Base-by-base conservation (phyloP, 2,329 filamentous ascomycete species). In the Cytospora schulzeri region DNA sequence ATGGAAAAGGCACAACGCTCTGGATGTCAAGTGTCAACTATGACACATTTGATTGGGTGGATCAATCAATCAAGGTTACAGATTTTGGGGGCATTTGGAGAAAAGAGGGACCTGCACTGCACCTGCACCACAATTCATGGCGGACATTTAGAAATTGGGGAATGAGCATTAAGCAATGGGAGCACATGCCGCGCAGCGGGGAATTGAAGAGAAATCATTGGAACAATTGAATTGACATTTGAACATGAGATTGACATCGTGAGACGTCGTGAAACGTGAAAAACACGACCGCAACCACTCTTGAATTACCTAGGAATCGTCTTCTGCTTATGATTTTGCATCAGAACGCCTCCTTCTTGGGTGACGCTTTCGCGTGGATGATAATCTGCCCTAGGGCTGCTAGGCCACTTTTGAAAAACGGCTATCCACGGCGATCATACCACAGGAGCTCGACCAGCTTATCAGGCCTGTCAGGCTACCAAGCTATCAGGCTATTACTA, bases 61-160 rank as follows among this genome's bases (percentile, higher is more conserved):
- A 24, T 45, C 48, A 55, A 61, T 52, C 53, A 52, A 56, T 56
- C 59, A 48, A 19, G 26, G 45, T 41, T 38, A 7, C 9, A 33
- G 33, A 19, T 55, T 55, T 33, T 33, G 54, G 35, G 54, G 31
- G 17, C 41, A 31, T 61, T 41, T 52, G 35, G 51, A 56, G 52
- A 38, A 38, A 50, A 31, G 59, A 48, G 59, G 52, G 59, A 19
- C 59, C 51, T 52, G 14, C 48, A 45, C 50, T 35, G 50, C 38
- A 56, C 28, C 38, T 38, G 28, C 22, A 31, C n/a, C n/a, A n/a
- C n/a, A n/a, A n/a, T n/a, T n/a, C n/a, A n/a, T n/a, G n/a, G n/a
- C n/a, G n/a, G n/a, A n/a, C 59, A 55, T 22, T 4, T 6, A 9
- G 41, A 22, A 56, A n/a, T 62, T 62, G 59, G 26, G 51, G 52